These are phyloP conservation scores for Blastomyces percursus DNA, from an alignment of 2,329 filamentous ascomycete species.

Conservation along the genomic window DNA sequence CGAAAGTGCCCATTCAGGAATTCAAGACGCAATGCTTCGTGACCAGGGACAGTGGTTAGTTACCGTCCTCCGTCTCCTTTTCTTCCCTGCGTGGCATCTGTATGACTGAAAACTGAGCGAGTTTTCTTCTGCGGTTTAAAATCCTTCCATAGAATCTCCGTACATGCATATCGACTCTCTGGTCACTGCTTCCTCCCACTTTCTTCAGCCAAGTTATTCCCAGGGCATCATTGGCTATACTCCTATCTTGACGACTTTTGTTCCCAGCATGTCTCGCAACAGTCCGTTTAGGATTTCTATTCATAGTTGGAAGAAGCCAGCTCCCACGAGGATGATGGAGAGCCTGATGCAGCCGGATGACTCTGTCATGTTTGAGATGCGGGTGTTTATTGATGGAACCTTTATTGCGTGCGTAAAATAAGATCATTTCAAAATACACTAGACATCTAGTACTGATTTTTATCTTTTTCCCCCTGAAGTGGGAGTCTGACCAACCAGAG, in stretches of 20 bases:
- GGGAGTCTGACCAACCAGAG: conserved; percentile 46
- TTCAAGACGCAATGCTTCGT: conserved; percentile 70
- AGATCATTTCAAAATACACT: too few relatives aligned
- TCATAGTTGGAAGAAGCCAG: conserved; percentile 59
- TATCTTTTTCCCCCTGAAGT: conserved; percentile 25
- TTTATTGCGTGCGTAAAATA: conserved; percentile 46
- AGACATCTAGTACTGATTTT: not conserved
- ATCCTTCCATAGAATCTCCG: conserved; percentile 38
- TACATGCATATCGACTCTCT: conserved; percentile 38
- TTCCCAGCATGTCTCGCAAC: conserved; percentile 51
- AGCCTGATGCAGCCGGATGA: conserved; percentile 48
- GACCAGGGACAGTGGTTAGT: conserved; percentile 40
- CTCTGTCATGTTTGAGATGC: conserved; percentile 51
- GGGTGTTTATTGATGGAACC: conserved; percentile 58
- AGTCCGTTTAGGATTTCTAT: conserved; percentile 60
- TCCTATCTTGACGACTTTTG: conserved; percentile 61
- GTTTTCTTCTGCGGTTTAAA: not conserved
- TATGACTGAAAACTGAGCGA: conserved; percentile 2
- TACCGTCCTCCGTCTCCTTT: conserved; percentile 13
- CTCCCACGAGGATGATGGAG: conserved; percentile 47
- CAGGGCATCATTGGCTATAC: conserved; percentile 32
- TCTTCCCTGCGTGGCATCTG: conserved; percentile 8
- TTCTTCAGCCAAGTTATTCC: conserved; percentile 8
- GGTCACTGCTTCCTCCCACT: conserved; percentile 23
- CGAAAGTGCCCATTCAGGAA: conserved; percentile 63